Conservation (phyloP, 768 basidiomycete species). For the Sutorius australiensis region DNA sequence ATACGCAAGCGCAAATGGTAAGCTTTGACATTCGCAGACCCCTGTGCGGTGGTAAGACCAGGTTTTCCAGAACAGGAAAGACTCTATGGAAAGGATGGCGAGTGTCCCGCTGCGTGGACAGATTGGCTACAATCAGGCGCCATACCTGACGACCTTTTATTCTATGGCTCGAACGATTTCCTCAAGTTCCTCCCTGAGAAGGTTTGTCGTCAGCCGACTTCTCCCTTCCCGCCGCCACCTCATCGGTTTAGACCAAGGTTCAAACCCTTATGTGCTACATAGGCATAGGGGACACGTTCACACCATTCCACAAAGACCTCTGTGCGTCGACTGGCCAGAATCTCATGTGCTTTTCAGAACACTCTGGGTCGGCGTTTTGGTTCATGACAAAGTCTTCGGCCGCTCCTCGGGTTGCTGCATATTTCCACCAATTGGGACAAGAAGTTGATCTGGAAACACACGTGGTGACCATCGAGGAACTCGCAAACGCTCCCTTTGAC, state of each 20-base stretch:
- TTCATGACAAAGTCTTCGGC: slow-evolving; percentile 73
- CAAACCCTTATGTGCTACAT: slow-evolving; percentile 86
- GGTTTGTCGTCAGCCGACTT: slow-evolving; percentile 34
- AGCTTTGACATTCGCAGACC: neutral
- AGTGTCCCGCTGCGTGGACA: slow-evolving; percentile 64
- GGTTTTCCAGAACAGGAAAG: slow-evolving; percentile 48
- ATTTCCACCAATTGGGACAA: slow-evolving; percentile 47
- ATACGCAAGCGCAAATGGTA: slow-evolving; percentile 41
- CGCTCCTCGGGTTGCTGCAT: slow-evolving; percentile 50
- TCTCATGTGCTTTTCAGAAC: slow-evolving; percentile 78
- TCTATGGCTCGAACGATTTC: slow-evolving; percentile 53
- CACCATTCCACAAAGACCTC: slow-evolving; percentile 80
- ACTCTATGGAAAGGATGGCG: slow-evolving; percentile 74
- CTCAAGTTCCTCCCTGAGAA: slow-evolving; percentile 51
- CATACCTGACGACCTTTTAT: slow-evolving; percentile 52
- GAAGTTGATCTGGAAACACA: slow-evolving; percentile 71
- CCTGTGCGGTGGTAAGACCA: neutral
- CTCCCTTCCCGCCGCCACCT: slow-evolving; percentile 1
- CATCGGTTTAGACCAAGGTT: slow-evolving; percentile 46
- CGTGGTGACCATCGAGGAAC: slow-evolving; percentile 57
- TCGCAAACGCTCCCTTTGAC: slow-evolving; percentile 61
- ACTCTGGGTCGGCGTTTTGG: slow-evolving; percentile 74
- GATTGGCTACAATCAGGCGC: slow-evolving; percentile 50
- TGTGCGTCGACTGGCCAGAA: slow-evolving; percentile 86
- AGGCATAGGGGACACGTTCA: slow-evolving; percentile 79